Conservation (phyloP, 108 stramenopile genomes). For the Phaeodactylum tricornutum region DNA sequence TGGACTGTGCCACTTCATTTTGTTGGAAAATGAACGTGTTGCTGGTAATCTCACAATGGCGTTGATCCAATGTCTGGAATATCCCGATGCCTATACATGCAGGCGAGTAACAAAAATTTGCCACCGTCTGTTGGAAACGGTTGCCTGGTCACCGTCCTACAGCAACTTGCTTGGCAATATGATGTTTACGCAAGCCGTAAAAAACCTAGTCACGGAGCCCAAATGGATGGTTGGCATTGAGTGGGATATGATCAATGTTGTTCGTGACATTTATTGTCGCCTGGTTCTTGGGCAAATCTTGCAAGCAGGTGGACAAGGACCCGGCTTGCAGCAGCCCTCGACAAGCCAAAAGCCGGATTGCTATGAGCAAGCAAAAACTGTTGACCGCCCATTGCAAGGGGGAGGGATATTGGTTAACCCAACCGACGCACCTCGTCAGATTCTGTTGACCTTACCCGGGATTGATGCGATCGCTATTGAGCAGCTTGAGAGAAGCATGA, state of each 20-base stretch:
- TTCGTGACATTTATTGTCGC: conserved; percentile 81
- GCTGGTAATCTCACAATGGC: conserved; percentile 60
- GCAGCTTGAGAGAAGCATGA: conserved; percentile 47
- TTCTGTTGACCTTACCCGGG: conserved; percentile 56
- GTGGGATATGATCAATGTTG: conserved; percentile 86
- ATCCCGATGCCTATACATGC: conserved; percentile 83
- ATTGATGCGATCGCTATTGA: conserved; percentile 34
- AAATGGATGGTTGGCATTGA: conserved; percentile 91
- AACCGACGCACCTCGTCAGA: conserved; percentile 59
- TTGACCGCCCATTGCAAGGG: conserved; percentile 60
- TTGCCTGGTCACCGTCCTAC: conserved; percentile 72
- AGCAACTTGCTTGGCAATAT: conserved; percentile 58
- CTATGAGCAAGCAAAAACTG: conserved; percentile 77
- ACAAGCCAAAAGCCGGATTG: conserved; percentile 6
- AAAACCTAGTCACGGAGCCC: conserved; percentile 73
- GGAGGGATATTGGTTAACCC: conserved; percentile 73
- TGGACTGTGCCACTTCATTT: conserved; percentile 67
- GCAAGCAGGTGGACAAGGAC: conserved; percentile 81
- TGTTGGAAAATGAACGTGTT: conserved; percentile 68
- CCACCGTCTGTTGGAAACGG: conserved; percentile 79
- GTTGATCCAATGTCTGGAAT: conserved; percentile 62
- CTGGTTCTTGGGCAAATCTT: conserved; percentile 72
- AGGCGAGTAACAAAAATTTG: conserved; percentile 73
- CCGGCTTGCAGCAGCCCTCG: conserved; percentile 47
- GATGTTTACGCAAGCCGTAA: conserved; percentile 59